phyloP scores from a whole-genome alignment of 1,284 basidiomycete species.

The Apiotrichum gracile region DNA sequence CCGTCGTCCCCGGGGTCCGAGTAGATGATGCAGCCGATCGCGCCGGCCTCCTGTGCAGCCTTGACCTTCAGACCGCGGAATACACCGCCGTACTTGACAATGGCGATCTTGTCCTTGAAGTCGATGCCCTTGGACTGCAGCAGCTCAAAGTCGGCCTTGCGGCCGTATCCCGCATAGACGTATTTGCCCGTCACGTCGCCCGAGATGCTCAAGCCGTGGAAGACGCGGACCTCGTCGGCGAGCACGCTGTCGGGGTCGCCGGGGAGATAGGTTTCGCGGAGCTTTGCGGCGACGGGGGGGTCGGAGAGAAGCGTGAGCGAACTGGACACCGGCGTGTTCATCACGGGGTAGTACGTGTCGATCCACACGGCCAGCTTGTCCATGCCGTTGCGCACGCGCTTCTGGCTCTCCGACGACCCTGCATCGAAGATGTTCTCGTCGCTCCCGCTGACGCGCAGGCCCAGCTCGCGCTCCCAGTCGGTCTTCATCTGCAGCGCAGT shows the following conservation, averaged over 20 bases:
- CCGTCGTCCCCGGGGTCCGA: constrained; percentile 86
- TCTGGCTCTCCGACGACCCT: constrained; percentile 35
- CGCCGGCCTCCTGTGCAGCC: constrained; percentile 74
- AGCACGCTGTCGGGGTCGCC: constrained; percentile 48
- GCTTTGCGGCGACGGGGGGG: constrained; percentile 48
- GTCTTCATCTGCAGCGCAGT: constrained; percentile 44
- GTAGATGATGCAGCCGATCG: constrained; percentile 62
- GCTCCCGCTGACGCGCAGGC: constrained; percentile 34
- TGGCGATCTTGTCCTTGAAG: constrained; percentile 72
- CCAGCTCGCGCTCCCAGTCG: constrained; percentile 45
- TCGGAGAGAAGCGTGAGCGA: constrained; percentile 36
- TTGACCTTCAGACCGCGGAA: constrained; percentile 69
- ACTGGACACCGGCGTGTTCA: constrained; percentile 66
- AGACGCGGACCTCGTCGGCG: constrained; percentile 48
- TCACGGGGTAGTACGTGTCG: constrained; percentile 66
- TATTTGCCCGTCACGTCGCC: constrained; percentile 57
- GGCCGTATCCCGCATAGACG: constrained; percentile 77
- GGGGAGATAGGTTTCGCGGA: constrained; percentile 47
- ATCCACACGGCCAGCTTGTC: constrained; percentile 42
- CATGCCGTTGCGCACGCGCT: constrained; percentile 23
- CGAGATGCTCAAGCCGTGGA: constrained; percentile 41
- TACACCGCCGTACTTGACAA: constrained; percentile 71
- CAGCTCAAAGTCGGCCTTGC: constrained; percentile 67
- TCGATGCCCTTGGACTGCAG: constrained; percentile 60
- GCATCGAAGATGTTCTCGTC: constrained; percentile 44